phyloP scores from a whole-genome alignment of 2,329 filamentous ascomycete genomes.

The Monilinia aucupariae region DNA sequence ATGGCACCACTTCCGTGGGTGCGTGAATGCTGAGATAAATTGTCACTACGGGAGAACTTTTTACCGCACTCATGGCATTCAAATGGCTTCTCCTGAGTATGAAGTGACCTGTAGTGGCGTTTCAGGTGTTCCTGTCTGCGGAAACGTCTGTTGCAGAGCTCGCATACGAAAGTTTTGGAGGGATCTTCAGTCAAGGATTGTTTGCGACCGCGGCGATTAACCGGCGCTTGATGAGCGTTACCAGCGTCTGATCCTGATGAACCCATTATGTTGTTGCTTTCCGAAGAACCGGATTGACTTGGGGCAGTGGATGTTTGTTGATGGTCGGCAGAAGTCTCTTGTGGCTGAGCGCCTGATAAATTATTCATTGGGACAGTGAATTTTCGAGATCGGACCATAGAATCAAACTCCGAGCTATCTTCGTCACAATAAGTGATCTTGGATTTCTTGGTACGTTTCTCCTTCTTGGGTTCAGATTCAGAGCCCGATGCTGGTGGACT shows the following conservation, averaged over 20 bases:
- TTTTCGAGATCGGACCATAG: constrained; percentile 35
- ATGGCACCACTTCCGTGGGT: constrained; percentile 89
- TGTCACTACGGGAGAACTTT: constrained; percentile 98
- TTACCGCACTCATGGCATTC: constrained; percentile 97
- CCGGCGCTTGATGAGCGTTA: constrained; percentile 46
- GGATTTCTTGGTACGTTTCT: constrained; percentile 55
- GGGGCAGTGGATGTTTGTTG: constrained; percentile 35
- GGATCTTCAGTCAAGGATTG: constrained; percentile 97
- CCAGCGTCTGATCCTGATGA: constrained; percentile 38
- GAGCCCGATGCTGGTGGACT: constrained; percentile 54
- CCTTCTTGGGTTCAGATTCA: constrained; percentile 44
- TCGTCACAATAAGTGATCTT: constrained; percentile 41
- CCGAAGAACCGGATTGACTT: constrained; percentile 40
- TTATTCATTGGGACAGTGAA: constrained; percentile 35
- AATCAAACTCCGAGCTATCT: constrained; percentile 36
- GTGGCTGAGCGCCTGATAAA: constrained; percentile 29
- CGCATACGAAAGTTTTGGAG: constrained; percentile 96
- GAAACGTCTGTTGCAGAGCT: constrained; percentile 94
- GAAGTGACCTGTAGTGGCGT: constrained; percentile 95
- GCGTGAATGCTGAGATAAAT: constrained; percentile 90
- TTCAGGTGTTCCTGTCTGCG: constrained; percentile 97
- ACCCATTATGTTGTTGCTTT: constrained; percentile 40
- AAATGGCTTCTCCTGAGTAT: constrained; percentile 98
- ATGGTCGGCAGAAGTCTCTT: constrained; percentile 29
- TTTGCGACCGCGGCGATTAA: constrained; percentile 93